These are phyloP conservation scores for Lolium rigidum DNA, from an alignment of 176 grass and related monocot species.

Conservation along the genomic window DNA sequence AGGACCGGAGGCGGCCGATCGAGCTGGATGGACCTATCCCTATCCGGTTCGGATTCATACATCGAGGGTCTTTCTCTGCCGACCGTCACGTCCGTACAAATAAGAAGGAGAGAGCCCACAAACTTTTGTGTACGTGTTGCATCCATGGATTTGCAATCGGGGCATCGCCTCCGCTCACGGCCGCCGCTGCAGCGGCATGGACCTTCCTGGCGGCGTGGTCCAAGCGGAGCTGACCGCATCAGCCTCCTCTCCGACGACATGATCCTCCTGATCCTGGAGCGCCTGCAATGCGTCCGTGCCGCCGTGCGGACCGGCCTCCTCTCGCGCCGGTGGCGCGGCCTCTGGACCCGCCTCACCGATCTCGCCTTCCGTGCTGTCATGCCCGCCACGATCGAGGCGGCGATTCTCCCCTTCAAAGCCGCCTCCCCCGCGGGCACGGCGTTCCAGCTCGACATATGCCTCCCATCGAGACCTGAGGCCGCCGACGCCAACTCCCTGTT, in stretches of 20 bases:
- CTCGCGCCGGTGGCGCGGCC: background rate
- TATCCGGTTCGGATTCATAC: no score
- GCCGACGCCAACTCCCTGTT: background rate
- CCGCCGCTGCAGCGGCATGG: background rate
- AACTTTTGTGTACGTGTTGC: no score
- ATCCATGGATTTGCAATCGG: background rate
- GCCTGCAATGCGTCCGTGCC: background rate
- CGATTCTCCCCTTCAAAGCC: background rate
- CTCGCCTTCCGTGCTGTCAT: background rate
- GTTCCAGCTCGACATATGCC: background rate
- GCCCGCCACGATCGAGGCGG: background rate
- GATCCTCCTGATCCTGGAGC: background rate
- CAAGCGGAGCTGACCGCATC: background rate
- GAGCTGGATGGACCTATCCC: no score
- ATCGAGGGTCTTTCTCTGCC: no score
- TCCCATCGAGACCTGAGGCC: background rate
- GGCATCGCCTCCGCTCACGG: background rate
- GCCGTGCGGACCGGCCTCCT: background rate
- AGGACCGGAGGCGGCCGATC: no score
- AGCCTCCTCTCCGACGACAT: background rate
- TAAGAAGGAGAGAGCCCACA: no score
- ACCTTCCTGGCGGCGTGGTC: background rate
- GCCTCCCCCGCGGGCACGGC: background rate
- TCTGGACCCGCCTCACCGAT: background rate
- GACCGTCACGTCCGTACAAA: no score